Evolutionary conservation across 1,284 basidiomycete species (phyloP), one percentile per base, ranked within the genome.

Genomic region (Chiua sp.): DNA sequence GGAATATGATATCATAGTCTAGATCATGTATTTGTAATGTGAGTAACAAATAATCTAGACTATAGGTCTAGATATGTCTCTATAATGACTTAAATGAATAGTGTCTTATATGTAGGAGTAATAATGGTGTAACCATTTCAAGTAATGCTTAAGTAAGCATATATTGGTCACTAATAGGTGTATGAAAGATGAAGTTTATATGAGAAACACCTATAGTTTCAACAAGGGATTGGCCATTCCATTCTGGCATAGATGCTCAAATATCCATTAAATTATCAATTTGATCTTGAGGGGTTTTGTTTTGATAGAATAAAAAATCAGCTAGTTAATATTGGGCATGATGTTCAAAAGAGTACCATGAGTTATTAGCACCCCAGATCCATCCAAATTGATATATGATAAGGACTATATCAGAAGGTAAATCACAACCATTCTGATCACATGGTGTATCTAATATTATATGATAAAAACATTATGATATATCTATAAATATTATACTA

Each of bases 221-320:
- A n/a, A n/a, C n/a, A 28, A 26, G 47, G 7, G 26, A 18, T 13
- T 51, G 18, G 46, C 52, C 57, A n/a, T 47, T 56, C 18, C 23
- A 37, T n/a, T 37, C 13, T 5, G 52, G 55, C 8, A 50, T 49
- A 51, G 55, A 47, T 22, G 47, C 55, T 37, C 56, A 57, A 15
- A 57, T 42, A 37, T 53, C 23, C 22, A 53, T 39, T 28, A 59
- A 28, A 28, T 39, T 18, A 53, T 59, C 47, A 7, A 50, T 56
- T 51, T 30, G 55, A 48, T 26, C 51, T 53, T 50, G 49, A 18
- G 53, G 44, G 20, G 23, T 55, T 46, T 49, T 22, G 28, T 54
- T 55, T 30, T 35, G 42, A 13, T 22, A 13, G 46, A 55, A 59
- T 37, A 59, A 23, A 18, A 55, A 59, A 44, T 59, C 6, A 7